Evolutionary conservation across 2,329 filamentous ascomycete genomes (phyloP), one percentile per base, ranked within the genome.

Genomic region (Hypomyces rosellus): DNA sequence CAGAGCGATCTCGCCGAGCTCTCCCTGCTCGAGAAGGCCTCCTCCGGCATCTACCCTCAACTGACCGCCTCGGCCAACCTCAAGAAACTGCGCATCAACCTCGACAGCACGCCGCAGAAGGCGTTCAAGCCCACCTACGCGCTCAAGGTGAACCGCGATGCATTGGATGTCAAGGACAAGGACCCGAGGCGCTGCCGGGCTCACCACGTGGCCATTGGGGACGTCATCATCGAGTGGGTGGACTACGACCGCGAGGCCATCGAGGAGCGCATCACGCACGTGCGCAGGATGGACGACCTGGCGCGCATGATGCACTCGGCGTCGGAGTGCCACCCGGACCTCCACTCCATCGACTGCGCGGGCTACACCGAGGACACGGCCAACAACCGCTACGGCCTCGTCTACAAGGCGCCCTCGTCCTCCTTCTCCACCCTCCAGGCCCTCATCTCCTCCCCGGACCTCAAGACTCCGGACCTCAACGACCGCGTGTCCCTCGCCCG

Each of bases 301-400:
- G 71, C 73, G 16, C 64, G 69, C 37, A 73, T 75, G 69, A 72
- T 74, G 62, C 71, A 73, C 58, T 72, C 69, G 16, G 70, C 69
- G 7, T 73, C 70, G 1, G 61, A 65, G 39, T 64, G 66, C 40
- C 71, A 75, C 51, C 73, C 73, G 20, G 73, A 75, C 52, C 66
- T 75, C 7, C 71, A 74, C 58, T 71, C 69, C 53, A 63, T 75
- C 39, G 70, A 75, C 62, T 75, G 73, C 55, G 58, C 74, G 2
- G 73, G 73, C 43, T 76, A 75, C 59, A 68, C 69, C 4, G 71
- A 75, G 55, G 73, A 75, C 51, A 48, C 59, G 1, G 56, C 58
- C 40, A 58, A 60, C 46, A 62, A 53, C 30, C 69, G 72, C 47
- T 74, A 74, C 57, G 72, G 73, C 3, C 66, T 76, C 40, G 64